Evolutionary conservation across 352 stramenopile species (phyloP).

Genomic region (Pythium dissotocum): DNA sequence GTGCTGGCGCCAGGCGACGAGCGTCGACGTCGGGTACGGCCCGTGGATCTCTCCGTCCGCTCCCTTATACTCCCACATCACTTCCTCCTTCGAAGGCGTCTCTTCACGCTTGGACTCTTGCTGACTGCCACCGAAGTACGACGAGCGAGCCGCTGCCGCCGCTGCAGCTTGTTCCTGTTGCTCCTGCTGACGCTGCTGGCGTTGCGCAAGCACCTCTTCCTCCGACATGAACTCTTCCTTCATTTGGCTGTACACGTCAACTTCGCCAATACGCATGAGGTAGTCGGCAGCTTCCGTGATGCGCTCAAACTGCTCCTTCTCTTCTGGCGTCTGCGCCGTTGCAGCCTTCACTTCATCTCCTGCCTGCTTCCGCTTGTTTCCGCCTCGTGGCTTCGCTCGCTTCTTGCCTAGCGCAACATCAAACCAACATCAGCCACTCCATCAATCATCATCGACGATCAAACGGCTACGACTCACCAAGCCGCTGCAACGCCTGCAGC

Average conservation of each 20-base stretch:
- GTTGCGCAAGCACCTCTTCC: slow-evolving; percentile 51
- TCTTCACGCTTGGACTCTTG: slow-evolving; percentile 57
- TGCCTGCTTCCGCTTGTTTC: slow-evolving; percentile 60
- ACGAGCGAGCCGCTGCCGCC: slow-evolving; percentile 3
- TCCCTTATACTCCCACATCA: slow-evolving; percentile 82
- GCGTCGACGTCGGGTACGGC: slow-evolving; percentile 67
- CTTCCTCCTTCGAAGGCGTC: slow-evolving; percentile 34
- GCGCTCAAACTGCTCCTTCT: slow-evolving; percentile 81
- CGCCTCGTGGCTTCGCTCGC: slow-evolving; percentile 41
- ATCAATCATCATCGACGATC: background rate
- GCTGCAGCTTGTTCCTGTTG: slow-evolving; percentile 24
- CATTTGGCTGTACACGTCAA: slow-evolving; percentile 81
- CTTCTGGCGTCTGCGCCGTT: slow-evolving; percentile 46
- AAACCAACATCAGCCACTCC: background rate
- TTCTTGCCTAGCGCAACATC: slow-evolving; percentile 41
- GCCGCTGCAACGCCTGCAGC: slow-evolving; percentile 68
- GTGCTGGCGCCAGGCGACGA: slow-evolving; percentile 79
- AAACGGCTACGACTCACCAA: slow-evolving; percentile 33
- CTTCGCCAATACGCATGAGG: slow-evolving; percentile 71
- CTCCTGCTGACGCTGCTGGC: slow-evolving; percentile 23
- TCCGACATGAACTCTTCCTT: slow-evolving; percentile 81
- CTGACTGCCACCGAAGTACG: slow-evolving; percentile 15
- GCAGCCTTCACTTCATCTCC: slow-evolving; percentile 15
- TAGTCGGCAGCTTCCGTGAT: slow-evolving; percentile 82
- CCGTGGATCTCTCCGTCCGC: slow-evolving; percentile 73